Evolutionary conservation across 352 stramenopile genomes (phyloP).

Genomic region (Phytopythium cucurbitacearum): DNA sequence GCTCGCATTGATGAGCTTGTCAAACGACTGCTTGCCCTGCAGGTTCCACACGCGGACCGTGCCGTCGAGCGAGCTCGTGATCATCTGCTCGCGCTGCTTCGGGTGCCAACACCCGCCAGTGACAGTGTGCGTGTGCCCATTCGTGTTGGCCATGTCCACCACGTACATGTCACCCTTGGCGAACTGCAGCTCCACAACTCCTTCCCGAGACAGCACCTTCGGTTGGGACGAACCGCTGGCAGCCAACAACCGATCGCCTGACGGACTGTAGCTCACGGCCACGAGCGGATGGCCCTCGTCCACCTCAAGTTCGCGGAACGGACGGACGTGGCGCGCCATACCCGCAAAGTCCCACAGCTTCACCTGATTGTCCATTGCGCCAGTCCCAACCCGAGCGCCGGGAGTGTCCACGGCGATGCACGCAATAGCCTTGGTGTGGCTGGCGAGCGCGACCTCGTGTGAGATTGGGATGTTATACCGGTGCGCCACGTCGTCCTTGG

Average conservation of each 20-base stretch:
- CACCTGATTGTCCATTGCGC: constrained; percentile 80
- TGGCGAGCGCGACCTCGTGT: constrained; percentile 56
- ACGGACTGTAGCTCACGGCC: constrained; percentile 76
- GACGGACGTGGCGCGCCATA: constrained; percentile 75
- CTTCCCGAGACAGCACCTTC: constrained; percentile 74
- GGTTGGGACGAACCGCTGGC: constrained; percentile 70
- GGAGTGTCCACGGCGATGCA: constrained; percentile 70
- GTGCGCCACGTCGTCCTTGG: constrained; percentile 45
- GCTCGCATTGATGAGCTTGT: constrained; percentile 78
- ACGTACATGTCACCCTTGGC: constrained; percentile 86
- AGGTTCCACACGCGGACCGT: constrained; percentile 77
- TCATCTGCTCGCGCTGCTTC: constrained; percentile 61
- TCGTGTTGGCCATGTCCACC: constrained; percentile 81
- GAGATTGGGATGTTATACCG: constrained; percentile 72
- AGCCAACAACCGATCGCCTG: constrained; percentile 64
- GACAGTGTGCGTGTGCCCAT: constrained; percentile 73
- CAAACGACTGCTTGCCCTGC: constrained; percentile 58
- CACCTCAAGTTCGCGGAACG: constrained; percentile 76
- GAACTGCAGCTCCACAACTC: constrained; percentile 76
- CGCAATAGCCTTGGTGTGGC: constrained; percentile 54
- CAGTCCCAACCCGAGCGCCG: constrained; percentile 64
- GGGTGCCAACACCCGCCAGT: constrained; percentile 75
- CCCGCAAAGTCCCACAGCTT: constrained; percentile 88
- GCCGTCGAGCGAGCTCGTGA: constrained; percentile 76
- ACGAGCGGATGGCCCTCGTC: constrained; percentile 79